phyloP scores from a whole-genome alignment of 2,329 filamentous ascomycete genomes.

The Plectosphaerella sp. region DNA sequence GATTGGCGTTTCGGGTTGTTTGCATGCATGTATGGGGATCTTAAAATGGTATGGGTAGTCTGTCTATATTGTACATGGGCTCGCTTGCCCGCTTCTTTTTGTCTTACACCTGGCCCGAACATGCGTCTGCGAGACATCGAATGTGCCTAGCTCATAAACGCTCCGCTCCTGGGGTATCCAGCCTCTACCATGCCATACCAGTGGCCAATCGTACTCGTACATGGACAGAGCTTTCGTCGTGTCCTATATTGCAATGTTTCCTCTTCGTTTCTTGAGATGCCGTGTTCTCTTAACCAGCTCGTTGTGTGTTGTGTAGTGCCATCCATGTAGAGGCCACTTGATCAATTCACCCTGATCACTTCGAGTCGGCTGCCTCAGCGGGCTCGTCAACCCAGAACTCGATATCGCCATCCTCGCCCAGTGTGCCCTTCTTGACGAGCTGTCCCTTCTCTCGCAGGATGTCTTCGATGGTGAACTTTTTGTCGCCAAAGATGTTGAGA shows the following conservation, averaged over 20 bases:
- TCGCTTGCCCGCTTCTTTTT: slow-evolving; percentile 8
- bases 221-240: too few relatives aligned
- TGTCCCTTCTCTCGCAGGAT: slow-evolving; percentile 72
- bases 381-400: slow-evolving; percentile 83
- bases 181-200: too few relatives aligned
- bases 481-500: slow-evolving; percentile 71
- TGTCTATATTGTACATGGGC: slow-evolving; percentile 9
- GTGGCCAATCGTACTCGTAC: too few relatives aligned
- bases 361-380: neutral
- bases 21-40: neutral
- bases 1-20: slow-evolving; percentile 9
- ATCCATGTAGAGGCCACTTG: too few relatives aligned
- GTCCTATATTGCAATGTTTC: too few relatives aligned
- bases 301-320: too few relatives aligned
- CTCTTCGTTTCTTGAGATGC: too few relatives aligned
- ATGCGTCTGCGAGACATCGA: too few relatives aligned
- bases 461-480: slow-evolving; percentile 68
- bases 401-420: slow-evolving; percentile 76
- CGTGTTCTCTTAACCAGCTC: too few relatives aligned
- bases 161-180: too few relatives aligned
- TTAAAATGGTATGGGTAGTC: slow-evolving; percentile 3
- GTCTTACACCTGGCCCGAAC: neutral
- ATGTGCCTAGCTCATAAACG: too few relatives aligned
- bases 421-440: slow-evolving; percentile 64
- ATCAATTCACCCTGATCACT: too few relatives aligned